A percentile compares a stretch with the other conserved stretches of the same genome.
phyloP scores from a whole-genome alignment of 257 asterid species.

The Cruciata laevipes region DNA sequence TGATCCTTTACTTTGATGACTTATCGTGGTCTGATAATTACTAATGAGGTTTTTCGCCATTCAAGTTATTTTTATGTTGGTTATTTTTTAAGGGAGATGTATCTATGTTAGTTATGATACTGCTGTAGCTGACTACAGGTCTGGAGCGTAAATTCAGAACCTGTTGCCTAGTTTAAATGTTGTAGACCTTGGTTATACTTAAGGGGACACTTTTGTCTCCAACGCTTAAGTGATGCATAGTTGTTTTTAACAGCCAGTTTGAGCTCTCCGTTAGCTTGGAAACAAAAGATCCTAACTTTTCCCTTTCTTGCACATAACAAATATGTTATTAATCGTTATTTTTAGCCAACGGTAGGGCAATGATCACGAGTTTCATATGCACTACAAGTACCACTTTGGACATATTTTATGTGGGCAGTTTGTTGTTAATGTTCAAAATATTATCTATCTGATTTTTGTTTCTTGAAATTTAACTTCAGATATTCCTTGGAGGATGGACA shows the following conservation, averaged over 20 bases:
- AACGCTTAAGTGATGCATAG: neutral
- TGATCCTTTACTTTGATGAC: no score
- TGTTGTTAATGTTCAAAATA: neutral
- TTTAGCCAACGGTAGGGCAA: neutral
- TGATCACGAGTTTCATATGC: neutral
- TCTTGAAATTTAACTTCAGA: slow-evolving; percentile 33
- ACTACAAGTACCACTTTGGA: neutral
- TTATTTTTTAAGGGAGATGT: no score
- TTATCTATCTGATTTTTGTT: neutral
- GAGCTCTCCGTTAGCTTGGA: neutral
- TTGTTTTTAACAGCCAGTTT: neutral
- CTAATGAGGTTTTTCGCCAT: neutral
- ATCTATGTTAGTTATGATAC: neutral
- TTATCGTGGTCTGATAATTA: no score
- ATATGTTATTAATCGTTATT: neutral
- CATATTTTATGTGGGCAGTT: slow-evolving; percentile 6
- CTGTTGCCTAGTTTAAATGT: neutral
- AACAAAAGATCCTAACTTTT: neutral
- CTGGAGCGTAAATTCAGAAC: neutral
- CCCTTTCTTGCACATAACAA: neutral
- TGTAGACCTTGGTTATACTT: neutral
- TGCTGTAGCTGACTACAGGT: neutral
- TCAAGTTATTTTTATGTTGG: neutral
- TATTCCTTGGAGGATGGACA: slow-evolving; percentile 54
- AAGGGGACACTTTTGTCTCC: neutral